Evolutionary conservation across 208 protist genomes (phyloP).

Genomic region (Trypanosomatidae sp.): DNA sequence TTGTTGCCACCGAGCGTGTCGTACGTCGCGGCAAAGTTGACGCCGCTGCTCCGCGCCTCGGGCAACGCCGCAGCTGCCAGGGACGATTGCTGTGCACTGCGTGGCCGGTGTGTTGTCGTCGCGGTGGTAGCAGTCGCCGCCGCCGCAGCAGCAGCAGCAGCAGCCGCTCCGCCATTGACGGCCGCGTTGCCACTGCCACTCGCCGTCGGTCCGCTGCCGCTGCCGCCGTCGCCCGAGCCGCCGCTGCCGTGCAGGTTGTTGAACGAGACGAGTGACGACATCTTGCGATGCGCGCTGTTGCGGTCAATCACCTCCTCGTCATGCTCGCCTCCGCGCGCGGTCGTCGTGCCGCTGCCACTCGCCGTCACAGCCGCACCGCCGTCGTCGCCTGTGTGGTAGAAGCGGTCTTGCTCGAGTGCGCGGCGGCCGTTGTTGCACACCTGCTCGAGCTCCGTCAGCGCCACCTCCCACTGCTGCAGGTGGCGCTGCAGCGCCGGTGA

Average conservation of each 20-base stretch:
- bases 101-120: neutral
- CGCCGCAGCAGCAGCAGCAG: neutral
- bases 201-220: neutral
- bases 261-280: constrained; percentile 66
- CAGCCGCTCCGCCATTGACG: neutral
- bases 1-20: neutral
- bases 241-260: constrained; percentile 4
- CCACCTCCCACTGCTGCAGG: constrained; percentile 58
- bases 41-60: neutral
- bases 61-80: too few species aligned
- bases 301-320: constrained; percentile 8
- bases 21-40: neutral
- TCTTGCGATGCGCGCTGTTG: constrained; percentile 8
- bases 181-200: neutral
- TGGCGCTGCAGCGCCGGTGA: constrained; percentile 40
- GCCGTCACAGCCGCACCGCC: too few species aligned
- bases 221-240: neutral
- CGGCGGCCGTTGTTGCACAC: constrained; percentile 34
- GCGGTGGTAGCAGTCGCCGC: neutral
- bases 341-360: neutral
- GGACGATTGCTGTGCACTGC: neutral
- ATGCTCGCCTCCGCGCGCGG: neutral
- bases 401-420: constrained; percentile 41
- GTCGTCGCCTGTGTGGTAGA: constrained; percentile 21
- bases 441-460: constrained; percentile 44